phyloP scores from a whole-genome alignment of 805 yeast genomes.

The Wickerhamiella occidentalis region DNA sequence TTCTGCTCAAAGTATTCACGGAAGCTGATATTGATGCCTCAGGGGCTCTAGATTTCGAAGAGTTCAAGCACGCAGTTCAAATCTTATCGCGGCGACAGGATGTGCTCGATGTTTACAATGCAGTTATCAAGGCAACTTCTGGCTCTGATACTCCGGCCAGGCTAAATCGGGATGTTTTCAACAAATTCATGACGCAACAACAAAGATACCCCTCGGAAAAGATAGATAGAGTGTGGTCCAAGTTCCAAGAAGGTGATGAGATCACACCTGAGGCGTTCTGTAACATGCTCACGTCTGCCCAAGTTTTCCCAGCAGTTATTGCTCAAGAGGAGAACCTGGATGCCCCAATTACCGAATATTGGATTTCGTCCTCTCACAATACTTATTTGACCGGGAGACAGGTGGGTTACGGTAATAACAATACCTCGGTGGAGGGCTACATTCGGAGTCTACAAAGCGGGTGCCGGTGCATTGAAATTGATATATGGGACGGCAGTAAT shows the following conservation, averaged over 20 bases:
- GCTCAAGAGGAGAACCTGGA: slow-evolving; percentile 31
- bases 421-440: slow-evolving; percentile 71
- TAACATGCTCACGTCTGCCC: slow-evolving; percentile 30
- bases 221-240: slow-evolving; percentile 28
- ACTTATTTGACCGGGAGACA: slow-evolving; percentile 85
- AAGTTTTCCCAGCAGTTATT: slow-evolving; percentile 17
- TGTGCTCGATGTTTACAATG: slow-evolving; percentile 38
- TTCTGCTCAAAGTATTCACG: slow-evolving; percentile 40
- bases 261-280: slow-evolving; percentile 28
- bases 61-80: slow-evolving; percentile 65
- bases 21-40: slow-evolving; percentile 39
- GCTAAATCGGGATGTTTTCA: not conserved
- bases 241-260: slow-evolving; percentile 24
- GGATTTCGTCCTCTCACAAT: slow-evolving; percentile 86
- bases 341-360: slow-evolving; percentile 72
- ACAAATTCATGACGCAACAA: slow-evolving; percentile 1
- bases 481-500: slow-evolving; percentile 76
- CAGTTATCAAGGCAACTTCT: not conserved
- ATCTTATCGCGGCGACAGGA: slow-evolving; percentile 57
- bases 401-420: slow-evolving; percentile 57
- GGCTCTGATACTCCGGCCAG: not conserved
- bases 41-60: slow-evolving; percentile 50
- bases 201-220: slow-evolving; percentile 10
- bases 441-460: slow-evolving; percentile 79
- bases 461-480: slow-evolving; percentile 89